These are phyloP conservation scores for Melocanna baccifera DNA, from an alignment of 176 grass and related monocot genomes.

Conservation along the genomic window DNA sequence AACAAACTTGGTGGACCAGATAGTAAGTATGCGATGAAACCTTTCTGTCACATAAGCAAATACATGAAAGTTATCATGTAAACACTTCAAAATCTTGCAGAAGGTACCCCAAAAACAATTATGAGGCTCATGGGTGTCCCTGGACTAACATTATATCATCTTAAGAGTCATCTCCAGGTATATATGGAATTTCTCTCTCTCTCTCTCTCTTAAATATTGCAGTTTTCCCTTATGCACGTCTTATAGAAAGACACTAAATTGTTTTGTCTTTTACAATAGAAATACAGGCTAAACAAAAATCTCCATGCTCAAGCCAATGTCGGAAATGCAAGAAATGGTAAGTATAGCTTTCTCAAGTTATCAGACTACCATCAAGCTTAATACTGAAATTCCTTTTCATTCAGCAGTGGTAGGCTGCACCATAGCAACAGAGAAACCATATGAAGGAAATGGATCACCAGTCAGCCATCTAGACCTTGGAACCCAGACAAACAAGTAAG, in stretches of 20 bases:
- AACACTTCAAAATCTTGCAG: slow-evolving; percentile 40
- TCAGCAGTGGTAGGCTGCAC: slow-evolving; percentile 44
- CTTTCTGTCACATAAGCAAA: slow-evolving; percentile 12
- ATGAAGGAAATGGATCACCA: slow-evolving; percentile 57
- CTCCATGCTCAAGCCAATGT: slow-evolving; percentile 57
- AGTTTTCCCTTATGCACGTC: slow-evolving; percentile 5
- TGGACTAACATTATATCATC: slow-evolving; percentile 95
- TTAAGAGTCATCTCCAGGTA: slow-evolving; percentile 99
- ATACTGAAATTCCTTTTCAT: slow-evolving; percentile 32
- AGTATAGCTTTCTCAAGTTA: background rate
- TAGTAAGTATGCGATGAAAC: slow-evolving; percentile 64
- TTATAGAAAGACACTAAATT: slow-evolving; percentile 40
- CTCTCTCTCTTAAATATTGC: background rate
- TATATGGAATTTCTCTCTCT: slow-evolving; percentile 5
- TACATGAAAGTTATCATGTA: slow-evolving; percentile 15
- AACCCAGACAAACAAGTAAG: slow-evolving; percentile 86
- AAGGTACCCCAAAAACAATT: slow-evolving; percentile 93
- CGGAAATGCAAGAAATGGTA: slow-evolving; percentile 70
- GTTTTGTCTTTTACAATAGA: slow-evolving; percentile 53
- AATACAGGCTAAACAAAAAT: slow-evolving; percentile 97
- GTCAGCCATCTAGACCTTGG: slow-evolving; percentile 46
- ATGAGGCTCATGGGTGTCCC: slow-evolving; percentile 94
- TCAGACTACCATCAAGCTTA: slow-evolving; percentile 14
- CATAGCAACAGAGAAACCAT: slow-evolving; percentile 56
- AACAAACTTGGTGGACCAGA: slow-evolving; percentile 92